A percentile compares a stretch with the other conserved stretches of the same genome.
Evolutionary conservation across 768 basidiomycete genomes (phyloP).

Genomic region (Porphyrellus cyaneotinctus): DNA sequence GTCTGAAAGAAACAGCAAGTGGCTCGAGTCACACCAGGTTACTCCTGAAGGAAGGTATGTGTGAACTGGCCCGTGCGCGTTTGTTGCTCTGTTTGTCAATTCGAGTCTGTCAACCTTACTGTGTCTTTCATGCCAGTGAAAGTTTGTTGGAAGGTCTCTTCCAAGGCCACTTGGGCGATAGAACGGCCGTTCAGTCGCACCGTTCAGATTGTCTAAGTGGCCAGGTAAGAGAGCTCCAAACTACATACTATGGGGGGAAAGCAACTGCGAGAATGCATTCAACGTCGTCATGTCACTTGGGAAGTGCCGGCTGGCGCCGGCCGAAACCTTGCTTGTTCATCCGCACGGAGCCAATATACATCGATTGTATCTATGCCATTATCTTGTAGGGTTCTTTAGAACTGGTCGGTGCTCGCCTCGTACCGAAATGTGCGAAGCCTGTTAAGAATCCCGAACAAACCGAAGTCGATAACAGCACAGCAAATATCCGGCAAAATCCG

Average conservation of each 20-base stretch:
- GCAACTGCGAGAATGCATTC: background rate
- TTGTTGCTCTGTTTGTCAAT: constrained; percentile 3
- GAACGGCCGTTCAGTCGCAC: background rate
- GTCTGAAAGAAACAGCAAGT: too few species aligned
- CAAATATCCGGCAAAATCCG: too few species aligned
- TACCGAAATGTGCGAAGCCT: too few species aligned
- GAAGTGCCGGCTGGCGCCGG: constrained; percentile 33
- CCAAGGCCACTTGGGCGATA: constrained; percentile 5
- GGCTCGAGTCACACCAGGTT: too few species aligned
- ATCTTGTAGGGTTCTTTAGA: too few species aligned
- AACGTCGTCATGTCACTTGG: background rate
- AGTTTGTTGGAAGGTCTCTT: constrained; percentile 1
- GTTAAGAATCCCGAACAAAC: too few species aligned
- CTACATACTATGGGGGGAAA: background rate
- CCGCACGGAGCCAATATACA: too few species aligned
- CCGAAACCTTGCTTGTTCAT: too few species aligned
- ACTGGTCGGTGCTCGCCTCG: too few species aligned
- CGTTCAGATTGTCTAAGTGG: background rate
- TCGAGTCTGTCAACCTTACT: too few species aligned
- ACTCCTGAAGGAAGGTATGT: background rate
- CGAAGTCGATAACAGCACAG: too few species aligned
- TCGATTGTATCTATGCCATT: too few species aligned
- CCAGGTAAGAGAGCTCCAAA: constrained; percentile 7
- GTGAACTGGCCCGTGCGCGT: constrained; percentile 15
- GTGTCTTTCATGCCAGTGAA: background rate